Conservation (phyloP, 1,139 yeast genomes). For the Williopsis jadinii region DNA sequence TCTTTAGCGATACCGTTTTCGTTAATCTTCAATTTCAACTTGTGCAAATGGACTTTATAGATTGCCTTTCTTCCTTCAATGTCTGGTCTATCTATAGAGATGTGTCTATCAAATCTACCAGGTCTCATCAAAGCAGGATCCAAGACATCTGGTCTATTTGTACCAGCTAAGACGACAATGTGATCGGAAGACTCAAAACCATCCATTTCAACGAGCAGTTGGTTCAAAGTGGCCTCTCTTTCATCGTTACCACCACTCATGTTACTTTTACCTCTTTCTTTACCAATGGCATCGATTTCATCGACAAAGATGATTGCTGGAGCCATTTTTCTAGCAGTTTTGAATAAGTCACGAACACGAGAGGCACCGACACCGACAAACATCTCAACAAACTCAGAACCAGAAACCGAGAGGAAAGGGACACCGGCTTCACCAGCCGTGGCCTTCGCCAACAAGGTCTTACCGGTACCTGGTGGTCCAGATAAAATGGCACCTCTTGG, state of each 20-base stretch:
- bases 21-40: slow-evolving; percentile 46
- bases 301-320: slow-evolving; percentile 77
- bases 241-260: slow-evolving; percentile 70
- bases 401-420: slow-evolving; percentile 76
- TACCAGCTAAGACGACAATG: slow-evolving; percentile 77
- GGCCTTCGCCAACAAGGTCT: slow-evolving; percentile 72
- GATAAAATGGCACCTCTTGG: slow-evolving; percentile 80
- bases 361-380: slow-evolving; percentile 83
- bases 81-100: slow-evolving; percentile 68
- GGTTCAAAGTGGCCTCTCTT: slow-evolving; percentile 74
- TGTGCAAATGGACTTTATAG: slow-evolving; percentile 60
- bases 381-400: slow-evolving; percentile 78
- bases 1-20: slow-evolving; percentile 29
- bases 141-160: slow-evolving; percentile 72
- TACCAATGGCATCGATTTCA: slow-evolving; percentile 84
- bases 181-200: slow-evolving; percentile 72
- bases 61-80: slow-evolving; percentile 73
- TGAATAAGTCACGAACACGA: slow-evolving; percentile 73
- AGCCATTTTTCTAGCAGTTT: slow-evolving; percentile 73
- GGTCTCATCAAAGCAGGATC: slow-evolving; percentile 77
- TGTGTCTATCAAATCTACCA: slow-evolving; percentile 78
- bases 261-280: slow-evolving; percentile 62
- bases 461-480: slow-evolving; percentile 89
- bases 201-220: slow-evolving; percentile 78
- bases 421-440: slow-evolving; percentile 86